phyloP scores from a whole-genome alignment of 768 basidiomycete genomes.

The Trametes sanguinea region DNA sequence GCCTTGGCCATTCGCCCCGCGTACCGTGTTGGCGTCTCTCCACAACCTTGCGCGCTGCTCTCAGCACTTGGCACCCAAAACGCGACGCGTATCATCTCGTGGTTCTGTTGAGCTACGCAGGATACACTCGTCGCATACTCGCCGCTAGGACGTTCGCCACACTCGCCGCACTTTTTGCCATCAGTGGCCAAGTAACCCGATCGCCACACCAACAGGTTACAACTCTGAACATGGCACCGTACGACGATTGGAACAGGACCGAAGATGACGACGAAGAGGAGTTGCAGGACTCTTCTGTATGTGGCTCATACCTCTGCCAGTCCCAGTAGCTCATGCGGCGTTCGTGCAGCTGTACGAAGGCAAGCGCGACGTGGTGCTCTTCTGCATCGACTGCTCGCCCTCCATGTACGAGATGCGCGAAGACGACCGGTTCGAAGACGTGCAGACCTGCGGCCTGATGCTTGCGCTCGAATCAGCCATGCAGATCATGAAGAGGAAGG shows the following conservation, averaged over 20 bases:
- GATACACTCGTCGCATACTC: too few relatives aligned
- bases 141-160: background rate
- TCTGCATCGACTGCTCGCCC: constrained; percentile 91
- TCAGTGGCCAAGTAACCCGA: too few relatives aligned
- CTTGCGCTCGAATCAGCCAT: constrained; percentile 80
- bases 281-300: constrained; percentile 67
- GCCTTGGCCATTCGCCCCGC: background rate
- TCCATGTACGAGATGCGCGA: constrained; percentile 82
- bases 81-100: background rate
- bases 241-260: constrained; percentile 78
- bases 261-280: constrained; percentile 86
- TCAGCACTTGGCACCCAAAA: background rate
- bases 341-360: constrained; percentile 61
- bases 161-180: too few relatives aligned
- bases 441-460: constrained; percentile 74
- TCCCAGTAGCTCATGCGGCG: background rate
- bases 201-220: background rate
- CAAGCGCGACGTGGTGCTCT: constrained; percentile 86
- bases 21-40: background rate
- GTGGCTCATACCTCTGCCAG: background rate
- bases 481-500: constrained; percentile 88
- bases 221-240: constrained; percentile 55
- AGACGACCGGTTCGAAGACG: constrained; percentile 63
- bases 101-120: too few relatives aligned
- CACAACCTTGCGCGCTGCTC: background rate